These are phyloP conservation scores for Colletotrichum phormii DNA, from an alignment of 2,329 filamentous ascomycete species.

Conservation along the genomic window DNA sequence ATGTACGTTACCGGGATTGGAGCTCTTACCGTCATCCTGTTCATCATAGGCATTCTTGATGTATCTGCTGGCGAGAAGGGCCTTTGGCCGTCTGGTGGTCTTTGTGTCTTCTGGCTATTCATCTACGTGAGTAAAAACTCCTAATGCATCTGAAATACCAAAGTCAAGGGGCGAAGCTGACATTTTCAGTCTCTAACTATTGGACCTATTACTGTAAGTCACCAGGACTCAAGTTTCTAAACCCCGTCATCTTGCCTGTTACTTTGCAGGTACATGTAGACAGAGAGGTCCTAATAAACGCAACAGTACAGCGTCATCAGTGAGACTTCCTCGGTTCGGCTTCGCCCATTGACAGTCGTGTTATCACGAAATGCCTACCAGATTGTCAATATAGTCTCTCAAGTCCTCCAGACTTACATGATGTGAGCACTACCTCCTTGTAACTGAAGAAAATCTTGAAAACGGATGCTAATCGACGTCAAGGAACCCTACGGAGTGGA, in stretches of 20 bases:
- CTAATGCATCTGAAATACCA: neutral
- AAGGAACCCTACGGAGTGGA: constrained; percentile 49
- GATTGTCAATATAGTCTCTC: constrained; percentile 52
- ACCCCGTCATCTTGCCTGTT: neutral
- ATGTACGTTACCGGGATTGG: constrained; percentile 55
- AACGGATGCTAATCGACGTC: neutral
- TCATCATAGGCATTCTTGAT: constrained; percentile 54
- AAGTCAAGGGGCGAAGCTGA: neutral
- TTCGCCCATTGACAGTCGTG: constrained; percentile 58
- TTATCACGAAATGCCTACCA: constrained; percentile 55
- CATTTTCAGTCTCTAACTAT: constrained; percentile 49
- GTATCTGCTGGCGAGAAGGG: constrained; percentile 50
- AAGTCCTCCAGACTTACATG: constrained; percentile 49
- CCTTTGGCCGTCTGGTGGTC: constrained; percentile 53
- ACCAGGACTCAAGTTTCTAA: neutral
- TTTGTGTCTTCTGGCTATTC: constrained; percentile 57
- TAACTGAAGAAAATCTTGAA: no score
- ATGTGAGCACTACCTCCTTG: constrained; percentile 25
- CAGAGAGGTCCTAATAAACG: neutral
- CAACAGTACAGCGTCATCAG: constrained; percentile 54
- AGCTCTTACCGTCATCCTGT: constrained; percentile 52
- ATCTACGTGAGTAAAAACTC: constrained; percentile 43
- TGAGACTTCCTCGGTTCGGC: constrained; percentile 57
- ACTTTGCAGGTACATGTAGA: neutral
- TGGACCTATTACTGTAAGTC: constrained; percentile 56